Evolutionary conservation across 1,284 basidiomycete species (phyloP).

Genomic region (Hymenochaete sp.): DNA sequence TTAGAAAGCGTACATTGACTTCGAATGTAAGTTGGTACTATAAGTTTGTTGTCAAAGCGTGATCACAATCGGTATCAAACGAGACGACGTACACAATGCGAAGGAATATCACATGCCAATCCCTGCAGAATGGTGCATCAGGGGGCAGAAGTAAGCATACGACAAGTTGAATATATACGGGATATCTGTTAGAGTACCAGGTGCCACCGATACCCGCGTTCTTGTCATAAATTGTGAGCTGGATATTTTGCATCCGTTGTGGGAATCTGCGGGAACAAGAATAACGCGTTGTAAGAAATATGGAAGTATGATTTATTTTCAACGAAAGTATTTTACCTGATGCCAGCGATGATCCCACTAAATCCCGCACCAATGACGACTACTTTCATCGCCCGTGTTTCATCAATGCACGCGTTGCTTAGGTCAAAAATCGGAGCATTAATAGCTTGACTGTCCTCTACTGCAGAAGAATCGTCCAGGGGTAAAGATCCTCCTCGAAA

Average conservation of each 20-base stretch:
- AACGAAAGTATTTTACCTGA: conserved; percentile 30
- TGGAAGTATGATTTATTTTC: background rate
- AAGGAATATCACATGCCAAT: conserved; percentile 48
- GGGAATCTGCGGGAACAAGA: conserved; percentile 34
- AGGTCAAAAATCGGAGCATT: too few relatives aligned
- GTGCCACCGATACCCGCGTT: conserved; percentile 51
- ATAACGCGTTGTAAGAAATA: background rate
- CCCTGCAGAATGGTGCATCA: conserved; percentile 27
- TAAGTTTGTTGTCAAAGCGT: conserved; percentile 1
- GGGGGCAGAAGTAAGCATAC: background rate
- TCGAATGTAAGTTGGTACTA: conserved; percentile 56
- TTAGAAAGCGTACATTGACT: conserved; percentile 33
- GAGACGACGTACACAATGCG: conserved; percentile 35
- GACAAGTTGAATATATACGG: conserved; percentile 20
- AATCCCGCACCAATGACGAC: conserved; percentile 47
- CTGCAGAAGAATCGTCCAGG: too few relatives aligned
- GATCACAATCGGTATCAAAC: background rate
- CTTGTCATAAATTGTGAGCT: conserved; percentile 54
- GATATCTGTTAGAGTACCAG: conserved; percentile 39
- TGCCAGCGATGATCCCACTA: conserved; percentile 47
- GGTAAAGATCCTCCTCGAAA: too few relatives aligned
- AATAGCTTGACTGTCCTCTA: too few relatives aligned
- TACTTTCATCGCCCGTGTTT: conserved; percentile 40
- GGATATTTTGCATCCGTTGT: conserved; percentile 44
- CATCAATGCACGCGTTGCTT: conserved; percentile 35